Base-by-base conservation (phyloP, 176 grass and related monocot species). In the Zoysia pacifica region DNA sequence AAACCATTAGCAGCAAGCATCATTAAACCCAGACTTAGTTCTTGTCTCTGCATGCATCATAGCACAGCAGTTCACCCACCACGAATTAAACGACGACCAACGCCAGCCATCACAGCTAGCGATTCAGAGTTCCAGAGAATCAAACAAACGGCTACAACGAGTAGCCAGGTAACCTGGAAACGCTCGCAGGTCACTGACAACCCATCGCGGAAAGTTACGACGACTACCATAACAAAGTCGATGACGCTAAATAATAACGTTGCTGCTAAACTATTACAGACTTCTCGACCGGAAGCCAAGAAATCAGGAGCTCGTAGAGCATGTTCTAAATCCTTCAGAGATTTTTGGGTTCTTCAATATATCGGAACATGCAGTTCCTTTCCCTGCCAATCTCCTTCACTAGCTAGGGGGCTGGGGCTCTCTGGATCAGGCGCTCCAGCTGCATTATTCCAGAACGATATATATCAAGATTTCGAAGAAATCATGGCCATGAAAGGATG, bases 351-450 rank as follows among this genome's bases (percentile, higher is more conserved):
- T 47, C 60, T 48, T 58, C 59, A 43, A n/a, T 58, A 28, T 28
- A 28, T 70, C 41, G 70, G 37, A 75, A 79, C 70, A 90, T 71
- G 73, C 28, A 55, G 42, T 64, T 79, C 64, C 64, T 6, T 1
- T 4, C 2, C 50, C 64, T 19, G 4, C 70, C 46, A 16, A 55
- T 65, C 35, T 14, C 56, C 43, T 61, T 75, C 74, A 88, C 58
- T 91, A 28, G 28, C 28, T 28, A 28, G 28, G 88, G 47, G 70
- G 74, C 6, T 68, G 73, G 4, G 66, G 59, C 67, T 58, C 76
- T 28, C 39, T 86, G 75, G 51, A 86, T 71, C 59, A 83, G 77
- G 44, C 82, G 74, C 75, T 89, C 81, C 69, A 93, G 75, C 88
- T 97, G 86, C 86, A 89, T 80, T 58, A 49, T 39, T 79, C 40